Percentiles rank a stretch among this genome's conserved stretches.
These are phyloP conservation scores for Lachancea waltii DNA, from an alignment of 805 yeast genomes.

Conservation along the genomic window DNA sequence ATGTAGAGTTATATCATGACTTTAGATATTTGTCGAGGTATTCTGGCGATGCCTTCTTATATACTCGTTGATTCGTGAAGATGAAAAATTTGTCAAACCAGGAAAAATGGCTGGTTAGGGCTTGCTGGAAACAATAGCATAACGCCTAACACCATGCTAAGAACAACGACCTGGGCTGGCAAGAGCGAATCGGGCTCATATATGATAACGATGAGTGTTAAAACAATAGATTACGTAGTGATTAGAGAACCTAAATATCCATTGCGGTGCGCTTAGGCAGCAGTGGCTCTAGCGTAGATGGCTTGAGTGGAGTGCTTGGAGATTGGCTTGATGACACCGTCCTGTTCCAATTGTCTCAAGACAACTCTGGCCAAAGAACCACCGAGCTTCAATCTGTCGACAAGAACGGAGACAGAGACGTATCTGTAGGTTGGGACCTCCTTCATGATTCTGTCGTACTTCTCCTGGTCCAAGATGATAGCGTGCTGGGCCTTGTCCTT, in stretches of 20 bases:
- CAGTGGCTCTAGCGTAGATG: conserved; percentile 84
- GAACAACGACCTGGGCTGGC: no score
- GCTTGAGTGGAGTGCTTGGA: conserved; percentile 94
- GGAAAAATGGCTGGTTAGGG: no score
- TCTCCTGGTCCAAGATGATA: conserved; percentile 94
- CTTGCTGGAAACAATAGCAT: no score
- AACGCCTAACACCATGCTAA: no score
- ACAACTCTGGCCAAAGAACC: conserved; percentile 99
- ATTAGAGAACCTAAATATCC: neutral
- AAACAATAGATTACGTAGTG: neutral
- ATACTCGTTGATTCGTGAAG: no score
- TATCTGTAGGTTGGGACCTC: conserved; percentile 99
- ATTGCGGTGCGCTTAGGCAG: conserved; percentile 43
- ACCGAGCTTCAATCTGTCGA: conserved; percentile 98
- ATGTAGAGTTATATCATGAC: no score
- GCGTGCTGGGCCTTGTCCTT: conserved; percentile 99
- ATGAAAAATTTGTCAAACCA: conserved; percentile 2
- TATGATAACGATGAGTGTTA: neutral
- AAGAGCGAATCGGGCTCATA: neutral
- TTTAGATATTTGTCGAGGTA: no score
- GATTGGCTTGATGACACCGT: conserved; percentile 92
- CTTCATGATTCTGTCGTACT: conserved; percentile 98
- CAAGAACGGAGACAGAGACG: conserved; percentile 95
- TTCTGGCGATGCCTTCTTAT: no score
- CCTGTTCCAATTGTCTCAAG: conserved; percentile 87